Percentiles rank a stretch among this genome's conserved stretches.
These are phyloP conservation scores for Phaeotremella fagi DNA, from an alignment of 768 basidiomycete genomes.

Conservation along the genomic window DNA sequence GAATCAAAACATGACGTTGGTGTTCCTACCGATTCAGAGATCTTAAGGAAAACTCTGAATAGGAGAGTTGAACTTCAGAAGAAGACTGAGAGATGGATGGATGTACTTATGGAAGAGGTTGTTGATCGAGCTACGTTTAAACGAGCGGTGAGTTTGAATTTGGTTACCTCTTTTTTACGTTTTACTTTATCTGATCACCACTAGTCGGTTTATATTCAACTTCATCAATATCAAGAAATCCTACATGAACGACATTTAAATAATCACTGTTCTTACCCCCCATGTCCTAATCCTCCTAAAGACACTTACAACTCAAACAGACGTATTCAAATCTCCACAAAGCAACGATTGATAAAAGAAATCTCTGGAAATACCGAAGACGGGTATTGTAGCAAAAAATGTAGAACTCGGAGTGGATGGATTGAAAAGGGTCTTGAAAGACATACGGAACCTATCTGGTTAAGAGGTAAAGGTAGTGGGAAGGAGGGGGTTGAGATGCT, in stretches of 20 bases:
- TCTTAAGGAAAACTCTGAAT: slow-evolving; percentile 9
- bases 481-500: slow-evolving; percentile 24
- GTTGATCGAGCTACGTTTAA: slow-evolving; percentile 27
- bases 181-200: not conserved
- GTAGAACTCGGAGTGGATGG: slow-evolving; percentile 32
- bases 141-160: slow-evolving; percentile 29
- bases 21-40: slow-evolving; percentile 4
- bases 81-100: slow-evolving; percentile 41
- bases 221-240: slow-evolving; percentile 36
- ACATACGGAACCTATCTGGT: slow-evolving; percentile 28
- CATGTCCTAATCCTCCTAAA: slow-evolving; percentile 29
- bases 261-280: slow-evolving; percentile 38
- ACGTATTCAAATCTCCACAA: slow-evolving; percentile 21
- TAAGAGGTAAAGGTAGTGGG: slow-evolving; percentile 1
- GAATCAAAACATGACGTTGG: not conserved
- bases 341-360: slow-evolving; percentile 21
- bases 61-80: slow-evolving; percentile 21
- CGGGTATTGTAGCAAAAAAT: slow-evolving; percentile 37
- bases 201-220: slow-evolving; percentile 31
- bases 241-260: slow-evolving; percentile 44
- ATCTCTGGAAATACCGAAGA: slow-evolving; percentile 38
- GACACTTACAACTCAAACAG: slow-evolving; percentile 24
- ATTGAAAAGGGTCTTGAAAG: slow-evolving; percentile 21
- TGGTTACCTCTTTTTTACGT: not conserved
- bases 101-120: slow-evolving; percentile 39